These are phyloP conservation scores for Lactifluus rugatus DNA, from an alignment of 768 basidiomycete species.

Conservation along the genomic window DNA sequence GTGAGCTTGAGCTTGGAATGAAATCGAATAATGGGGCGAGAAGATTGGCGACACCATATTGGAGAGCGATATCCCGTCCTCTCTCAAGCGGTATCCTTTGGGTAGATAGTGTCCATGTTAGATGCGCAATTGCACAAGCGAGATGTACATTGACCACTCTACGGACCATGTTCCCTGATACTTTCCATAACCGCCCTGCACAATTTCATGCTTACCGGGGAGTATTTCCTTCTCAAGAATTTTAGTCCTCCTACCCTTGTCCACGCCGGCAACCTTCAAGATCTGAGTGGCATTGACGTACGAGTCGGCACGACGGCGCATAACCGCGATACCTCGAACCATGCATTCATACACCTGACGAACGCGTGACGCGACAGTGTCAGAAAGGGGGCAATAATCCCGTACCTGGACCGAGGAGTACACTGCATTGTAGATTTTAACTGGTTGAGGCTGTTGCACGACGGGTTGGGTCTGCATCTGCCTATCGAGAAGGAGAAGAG, in stretches of 20 bases:
- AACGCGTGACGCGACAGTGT: slow-evolving; percentile 19
- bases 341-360: slow-evolving; percentile 91
- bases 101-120: not conserved
- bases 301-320: slow-evolving; percentile 90
- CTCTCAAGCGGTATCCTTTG: slow-evolving; percentile 91
- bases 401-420: slow-evolving; percentile 81
- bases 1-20: slow-evolving; percentile 62
- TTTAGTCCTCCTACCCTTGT: slow-evolving; percentile 94
- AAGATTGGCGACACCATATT: slow-evolving; percentile 84
- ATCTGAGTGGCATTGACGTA: slow-evolving; percentile 99
- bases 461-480: slow-evolving; percentile 14
- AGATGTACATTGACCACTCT: not conserved
- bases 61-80: slow-evolving; percentile 84
- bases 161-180: slow-evolving; percentile 97
- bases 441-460: slow-evolving; percentile 32
- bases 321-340: slow-evolving; percentile 96
- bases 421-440: slow-evolving; percentile 90
- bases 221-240: slow-evolving; percentile 96
- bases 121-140: slow-evolving; percentile 2
- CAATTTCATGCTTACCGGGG: slow-evolving; percentile 92
- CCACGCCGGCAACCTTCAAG: slow-evolving; percentile 95
- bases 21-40: slow-evolving; percentile 91
- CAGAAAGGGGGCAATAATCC: not conserved
- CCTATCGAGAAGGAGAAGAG: not conserved
- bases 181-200: slow-evolving; percentile 98